phyloP scores from a whole-genome alignment of 2,329 filamentous ascomycete genomes.

The Exophiala mesophila region DNA sequence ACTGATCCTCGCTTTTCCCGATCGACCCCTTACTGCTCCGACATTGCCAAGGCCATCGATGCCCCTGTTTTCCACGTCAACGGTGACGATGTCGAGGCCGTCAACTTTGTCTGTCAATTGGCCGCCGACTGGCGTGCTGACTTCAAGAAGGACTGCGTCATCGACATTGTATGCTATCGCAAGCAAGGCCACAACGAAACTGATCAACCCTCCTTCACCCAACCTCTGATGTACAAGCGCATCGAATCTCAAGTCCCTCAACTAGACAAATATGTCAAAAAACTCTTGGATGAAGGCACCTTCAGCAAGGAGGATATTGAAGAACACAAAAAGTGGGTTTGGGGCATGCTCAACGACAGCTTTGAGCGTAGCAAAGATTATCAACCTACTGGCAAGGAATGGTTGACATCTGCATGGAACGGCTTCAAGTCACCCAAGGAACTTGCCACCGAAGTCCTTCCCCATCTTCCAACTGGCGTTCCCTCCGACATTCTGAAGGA shows the following conservation, averaged over 20 bases:
- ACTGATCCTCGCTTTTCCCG: conserved; percentile 96
- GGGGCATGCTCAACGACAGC: conserved; percentile 97
- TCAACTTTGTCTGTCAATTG: conserved; percentile 97
- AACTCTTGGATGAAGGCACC: conserved; percentile 84
- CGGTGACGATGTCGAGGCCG: conserved; percentile 93
- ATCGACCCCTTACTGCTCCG: conserved; percentile 97
- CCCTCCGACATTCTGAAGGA: conserved; percentile 67
- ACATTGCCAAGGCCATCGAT: conserved; percentile 98
- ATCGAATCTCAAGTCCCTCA: conserved; percentile 79
- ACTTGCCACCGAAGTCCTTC: conserved; percentile 85
- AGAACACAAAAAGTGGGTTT: conserved; percentile 99
- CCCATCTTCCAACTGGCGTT: conserved; percentile 83
- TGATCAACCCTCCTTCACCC: conserved; percentile 98
- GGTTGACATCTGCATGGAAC: conserved; percentile 98
- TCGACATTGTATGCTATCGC: conserved; percentile 97
- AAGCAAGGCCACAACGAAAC: conserved; percentile 99
- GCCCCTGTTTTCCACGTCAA: conserved; percentile 99
- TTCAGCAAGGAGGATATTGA: conserved; percentile 98
- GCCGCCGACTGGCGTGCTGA: conserved; percentile 97
- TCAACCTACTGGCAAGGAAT: conserved; percentile 92
- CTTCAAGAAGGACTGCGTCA: conserved; percentile 97
- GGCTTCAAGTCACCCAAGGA: conserved; percentile 99
- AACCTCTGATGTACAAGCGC: conserved; percentile 98
- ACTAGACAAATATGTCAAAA: conserved; percentile 85
- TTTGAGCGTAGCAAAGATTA: conserved; percentile 98